Evolutionary conservation across 202 grass and related monocot genomes (phyloP), one percentile per base, ranked within the genome.

Genomic region (Hordeum pubiflorum): DNA sequence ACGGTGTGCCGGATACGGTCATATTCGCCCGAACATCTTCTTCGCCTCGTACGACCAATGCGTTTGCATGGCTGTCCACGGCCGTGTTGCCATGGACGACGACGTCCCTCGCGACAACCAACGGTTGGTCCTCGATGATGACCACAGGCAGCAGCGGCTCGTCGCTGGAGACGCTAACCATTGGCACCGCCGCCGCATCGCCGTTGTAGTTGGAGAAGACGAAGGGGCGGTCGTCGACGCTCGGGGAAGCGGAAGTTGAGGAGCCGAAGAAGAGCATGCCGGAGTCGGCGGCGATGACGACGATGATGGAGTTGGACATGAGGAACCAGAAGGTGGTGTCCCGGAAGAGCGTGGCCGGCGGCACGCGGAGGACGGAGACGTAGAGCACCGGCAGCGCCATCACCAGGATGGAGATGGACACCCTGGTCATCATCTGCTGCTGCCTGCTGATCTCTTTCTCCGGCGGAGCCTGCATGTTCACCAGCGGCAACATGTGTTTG

Each of bases 291-390:
- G 79, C 88, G 55, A 97, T 87, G 74, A 97, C 74, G 75, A 97
- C 50, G 81, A 97, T 97, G 82, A 97, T 94, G 84, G 89, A 92
- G 78, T 97, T 97, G 59, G 86, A 94, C 83, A 94, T 91, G 82
- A 97, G 92, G 82, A 97, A 97, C 94, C 94, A 97, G 85, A 97
- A 97, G 86, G 76, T 89, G 81, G 94, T 94, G 88, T 97, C 94
- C 20, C 89, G 36, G 86, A 92, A 78, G 79, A 97, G 91, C 1
- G 86, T 71, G 29, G 86, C 82, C 5, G 88, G 91, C 38, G 91
- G 89, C 67, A 89, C 77, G 78, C 56, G 88, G 86, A 91, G 89
- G 83, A 94, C 82, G 61, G 90, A 94, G 54, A 87, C 90, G 55
- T 97, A 97, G 79, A 97, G 82, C 70, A 97, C 64, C 26, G 90